These are phyloP conservation scores for Lunasporangiospora selenospora DNA, from an alignment of 192 early-diverging fungal genomes.

Conservation along the genomic window DNA sequence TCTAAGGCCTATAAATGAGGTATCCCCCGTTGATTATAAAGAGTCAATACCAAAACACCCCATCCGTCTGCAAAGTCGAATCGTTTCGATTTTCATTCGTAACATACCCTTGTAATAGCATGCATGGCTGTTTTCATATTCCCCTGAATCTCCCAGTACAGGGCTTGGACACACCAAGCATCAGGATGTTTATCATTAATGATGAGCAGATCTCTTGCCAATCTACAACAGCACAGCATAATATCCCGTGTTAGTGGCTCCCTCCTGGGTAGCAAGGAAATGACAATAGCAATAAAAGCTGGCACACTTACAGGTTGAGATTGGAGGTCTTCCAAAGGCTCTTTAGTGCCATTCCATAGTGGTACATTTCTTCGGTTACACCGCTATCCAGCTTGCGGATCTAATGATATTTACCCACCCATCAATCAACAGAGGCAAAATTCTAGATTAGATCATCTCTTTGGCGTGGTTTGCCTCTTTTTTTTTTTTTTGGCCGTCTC, in stretches of 20 bases:
- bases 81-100: too few relatives aligned
- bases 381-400: slow-evolving; percentile 18
- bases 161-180: slow-evolving; percentile 24
- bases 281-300: neutral
- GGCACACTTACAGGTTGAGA: slow-evolving; percentile 18
- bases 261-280: too few relatives aligned
- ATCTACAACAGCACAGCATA: slow-evolving; percentile 3
- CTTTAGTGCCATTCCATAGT: slow-evolving; percentile 16
- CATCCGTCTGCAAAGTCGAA: too few relatives aligned
- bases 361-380: slow-evolving; percentile 25
- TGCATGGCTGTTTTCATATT: slow-evolving; percentile 18
- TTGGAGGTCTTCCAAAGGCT: neutral
- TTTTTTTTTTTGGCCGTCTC: too few relatives aligned
- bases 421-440: too few relatives aligned
- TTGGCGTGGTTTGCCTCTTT: too few relatives aligned
- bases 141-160: slow-evolving; percentile 13
- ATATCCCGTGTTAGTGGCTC: too few relatives aligned
- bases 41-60: too few relatives aligned
- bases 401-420: too few relatives aligned
- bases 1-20: slow-evolving; percentile 25
- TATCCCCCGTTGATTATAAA: too few relatives aligned
- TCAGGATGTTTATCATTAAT: slow-evolving; percentile 23
- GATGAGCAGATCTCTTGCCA: slow-evolving; percentile 12
- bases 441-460: too few relatives aligned
- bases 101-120: slow-evolving; percentile 14